These are phyloP conservation scores for Apostasia shenzhenica DNA, from an alignment of 106 monocot genomes.

Conservation along the genomic window DNA sequence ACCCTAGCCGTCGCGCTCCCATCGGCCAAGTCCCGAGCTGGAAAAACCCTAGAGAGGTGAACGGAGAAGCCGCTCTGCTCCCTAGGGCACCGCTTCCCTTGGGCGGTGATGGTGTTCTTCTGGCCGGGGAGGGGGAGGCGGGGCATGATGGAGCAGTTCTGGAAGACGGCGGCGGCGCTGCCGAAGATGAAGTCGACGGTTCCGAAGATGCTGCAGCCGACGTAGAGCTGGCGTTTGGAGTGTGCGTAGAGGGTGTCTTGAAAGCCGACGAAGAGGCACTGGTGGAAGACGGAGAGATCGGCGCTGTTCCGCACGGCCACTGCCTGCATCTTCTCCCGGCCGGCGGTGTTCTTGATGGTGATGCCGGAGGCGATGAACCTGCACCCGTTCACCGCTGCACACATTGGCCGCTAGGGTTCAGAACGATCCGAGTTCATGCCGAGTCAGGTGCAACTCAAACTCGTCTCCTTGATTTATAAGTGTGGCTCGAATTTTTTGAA, in stretches of 20 bases:
- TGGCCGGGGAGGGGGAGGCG: neutral
- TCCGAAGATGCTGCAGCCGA: constrained; percentile 7
- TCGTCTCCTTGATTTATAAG: too few species aligned
- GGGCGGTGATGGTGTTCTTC: constrained; percentile 7
- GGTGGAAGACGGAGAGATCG: constrained; percentile 13
- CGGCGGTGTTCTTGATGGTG: constrained; percentile 23
- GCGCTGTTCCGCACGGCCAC: constrained; percentile 27
- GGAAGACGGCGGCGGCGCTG: constrained; percentile 6
- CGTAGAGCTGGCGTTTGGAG: constrained; percentile 9
- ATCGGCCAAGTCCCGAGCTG: neutral
- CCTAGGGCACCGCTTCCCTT: neutral
- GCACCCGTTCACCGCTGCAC: constrained; percentile 15
- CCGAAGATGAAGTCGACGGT: constrained; percentile 24
- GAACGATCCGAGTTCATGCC: too few species aligned
- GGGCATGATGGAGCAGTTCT: constrained; percentile 3
- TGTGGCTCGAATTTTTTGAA: too few species aligned
- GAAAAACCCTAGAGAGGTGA: neutral
- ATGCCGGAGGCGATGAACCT: constrained; percentile 18
- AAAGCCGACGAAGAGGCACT: constrained; percentile 5
- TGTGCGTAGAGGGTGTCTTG: constrained; percentile 18
- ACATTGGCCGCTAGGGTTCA: neutral
- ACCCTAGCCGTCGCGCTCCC: neutral
- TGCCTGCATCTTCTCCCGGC: constrained; percentile 15
- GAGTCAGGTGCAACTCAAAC: too few species aligned
- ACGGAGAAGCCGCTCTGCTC: constrained; percentile 1